Conservation (phyloP, 805 yeast species). For the Pichia pseudocactophila region DNA sequence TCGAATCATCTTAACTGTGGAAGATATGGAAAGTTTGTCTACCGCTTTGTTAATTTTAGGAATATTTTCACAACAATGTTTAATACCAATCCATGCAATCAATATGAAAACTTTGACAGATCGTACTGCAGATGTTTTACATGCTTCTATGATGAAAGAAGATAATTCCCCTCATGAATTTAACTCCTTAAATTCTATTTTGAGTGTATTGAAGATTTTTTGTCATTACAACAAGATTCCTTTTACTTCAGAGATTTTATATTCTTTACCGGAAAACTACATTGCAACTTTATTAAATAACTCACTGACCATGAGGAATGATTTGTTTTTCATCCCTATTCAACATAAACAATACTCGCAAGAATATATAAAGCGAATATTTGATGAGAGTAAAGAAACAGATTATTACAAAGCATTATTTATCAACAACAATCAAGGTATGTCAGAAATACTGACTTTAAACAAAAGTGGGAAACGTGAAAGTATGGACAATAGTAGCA, state of each 20-base stretch:
- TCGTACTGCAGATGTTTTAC: constrained; percentile 60
- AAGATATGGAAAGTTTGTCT: constrained; percentile 23
- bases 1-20: constrained; percentile 20
- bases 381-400: constrained; percentile 9
- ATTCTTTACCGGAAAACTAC: constrained; percentile 21
- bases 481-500: neutral
- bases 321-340: constrained; percentile 20
- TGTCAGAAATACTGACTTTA: neutral
- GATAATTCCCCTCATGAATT: constrained; percentile 13
- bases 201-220: constrained; percentile 26
- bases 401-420: constrained; percentile 17
- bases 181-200: constrained; percentile 30
- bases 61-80: constrained; percentile 18
- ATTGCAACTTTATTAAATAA: constrained; percentile 19
- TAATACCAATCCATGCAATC: constrained; percentile 37
- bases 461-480: neutral
- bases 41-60: constrained; percentile 24
- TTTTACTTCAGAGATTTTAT: constrained; percentile 26
- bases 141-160: constrained; percentile 40
- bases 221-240: constrained; percentile 24
- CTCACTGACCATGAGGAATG: constrained; percentile 13
- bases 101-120: constrained; percentile 54
- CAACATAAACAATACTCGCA: constrained; percentile 17
- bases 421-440: constrained; percentile 22
- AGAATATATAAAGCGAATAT: constrained; percentile 9